Base-by-base conservation (phyloP, 495 filamentous ascomycete genomes). In the Penicillium verhagenii region DNA sequence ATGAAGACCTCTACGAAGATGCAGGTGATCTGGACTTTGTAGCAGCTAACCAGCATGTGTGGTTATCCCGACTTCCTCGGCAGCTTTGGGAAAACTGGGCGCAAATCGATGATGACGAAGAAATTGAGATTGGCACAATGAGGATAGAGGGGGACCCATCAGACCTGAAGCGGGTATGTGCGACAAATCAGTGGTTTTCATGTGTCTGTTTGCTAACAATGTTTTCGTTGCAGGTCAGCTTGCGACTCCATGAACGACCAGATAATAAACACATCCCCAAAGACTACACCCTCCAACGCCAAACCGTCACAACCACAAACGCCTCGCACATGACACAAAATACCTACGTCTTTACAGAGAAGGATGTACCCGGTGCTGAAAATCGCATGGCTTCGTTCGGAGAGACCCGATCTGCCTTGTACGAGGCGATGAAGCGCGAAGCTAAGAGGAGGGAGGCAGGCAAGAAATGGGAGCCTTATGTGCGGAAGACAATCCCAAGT, bases 1-100 rank as follows among this genome's bases (percentile, higher is more conserved):
- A 91, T 43, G 86, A 92, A 21, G 89, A 91, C 59, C 75, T 89
- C 53, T 90, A 90, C 56, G 92, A 97, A 70, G 92, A 97, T 69
- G 87, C 89, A 4, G 89, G 90, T 47, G 92, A 97, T 58, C 76
- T 96, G 26, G 85, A 89, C 37, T 93, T 96, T 54, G 79, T 80
- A 47, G 75, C 81, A 42, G 73, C 79, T 8, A 72, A 70, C 16
- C 74, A 79, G 46, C 75, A 74, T 50, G 73, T 91, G 40, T 95
- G 87, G 76, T 76, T 97, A 21, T 84, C 87, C 19, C 84, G 89
- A 47, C 75, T 96, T 6, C 91, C 92, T 3, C 81, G 84, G 52
- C 86, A 85, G 59, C 75, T 97, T 9, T 94, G 88, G 86, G 80
- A 94, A 54, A 71, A 77, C 52, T 82, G 83, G 83, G 81, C 63